Conservation (phyloP, 1,284 basidiomycete species). For the Papiliotrema flavescens region DNA sequence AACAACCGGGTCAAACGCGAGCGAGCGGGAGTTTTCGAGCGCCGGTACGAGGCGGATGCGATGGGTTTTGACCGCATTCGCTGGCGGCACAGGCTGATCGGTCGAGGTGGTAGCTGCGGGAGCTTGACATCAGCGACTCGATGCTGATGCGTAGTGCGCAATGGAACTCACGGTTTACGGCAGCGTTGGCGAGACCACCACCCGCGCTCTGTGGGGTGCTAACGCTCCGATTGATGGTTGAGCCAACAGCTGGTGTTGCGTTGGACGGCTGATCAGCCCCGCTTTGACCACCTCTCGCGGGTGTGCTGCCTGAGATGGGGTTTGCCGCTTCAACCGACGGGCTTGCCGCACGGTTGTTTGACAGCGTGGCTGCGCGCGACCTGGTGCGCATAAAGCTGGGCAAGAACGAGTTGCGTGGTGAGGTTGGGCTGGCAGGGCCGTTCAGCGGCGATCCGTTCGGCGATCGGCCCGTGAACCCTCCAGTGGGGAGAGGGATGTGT, state of each 20-base stretch:
- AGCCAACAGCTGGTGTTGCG: constrained; percentile 1
- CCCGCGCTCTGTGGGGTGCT: constrained; percentile 26
- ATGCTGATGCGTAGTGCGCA: background rate
- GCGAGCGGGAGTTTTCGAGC: constrained; percentile 81
- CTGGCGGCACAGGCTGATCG: constrained; percentile 5
- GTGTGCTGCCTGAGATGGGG: constrained; percentile 10
- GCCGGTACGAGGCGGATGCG: constrained; percentile 83
- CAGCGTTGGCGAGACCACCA: background rate
- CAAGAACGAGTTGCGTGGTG: constrained; percentile 43
- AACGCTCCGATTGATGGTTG: constrained; percentile 33
- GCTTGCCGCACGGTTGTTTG: constrained; percentile 19
- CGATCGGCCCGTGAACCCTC: constrained; percentile 8
- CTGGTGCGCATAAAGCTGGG: constrained; percentile 45
- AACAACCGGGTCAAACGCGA: constrained; percentile 88
- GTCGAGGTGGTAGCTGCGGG: background rate
- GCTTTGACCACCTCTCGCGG: constrained; percentile 5
- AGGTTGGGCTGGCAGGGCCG: constrained; percentile 34
- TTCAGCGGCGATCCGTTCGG: constrained; percentile 18
- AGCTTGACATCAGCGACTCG: background rate
- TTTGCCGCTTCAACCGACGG: constrained; percentile 21
- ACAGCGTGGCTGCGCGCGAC: constrained; percentile 38
- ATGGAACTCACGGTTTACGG: background rate
- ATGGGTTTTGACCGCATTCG: constrained; percentile 37
- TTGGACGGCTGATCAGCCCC: constrained; percentile 1
- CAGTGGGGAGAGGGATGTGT: constrained; percentile 27